Evolutionary conservation across 208 protist genomes (phyloP).

Genomic region (Crithidia sp.): DNA sequence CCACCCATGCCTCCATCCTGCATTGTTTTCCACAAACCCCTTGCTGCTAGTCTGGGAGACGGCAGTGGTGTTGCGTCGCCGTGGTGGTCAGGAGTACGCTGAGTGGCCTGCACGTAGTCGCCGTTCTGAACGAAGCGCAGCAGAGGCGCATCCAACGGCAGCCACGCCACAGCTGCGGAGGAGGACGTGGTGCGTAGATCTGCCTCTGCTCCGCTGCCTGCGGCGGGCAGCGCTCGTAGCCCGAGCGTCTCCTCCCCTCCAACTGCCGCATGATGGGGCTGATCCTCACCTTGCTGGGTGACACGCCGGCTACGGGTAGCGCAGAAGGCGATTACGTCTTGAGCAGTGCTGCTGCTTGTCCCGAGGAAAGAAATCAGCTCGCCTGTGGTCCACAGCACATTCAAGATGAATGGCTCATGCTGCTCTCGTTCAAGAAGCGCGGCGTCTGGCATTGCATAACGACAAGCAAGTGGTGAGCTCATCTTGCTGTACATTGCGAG

Average conservation of each 20-base stretch:
- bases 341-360: conserved; percentile 10
- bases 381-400: conserved; percentile 1
- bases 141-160: conserved; percentile 3
- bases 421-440: not conserved
- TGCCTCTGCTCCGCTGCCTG: not conserved
- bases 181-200: not conserved
- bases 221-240: not conserved
- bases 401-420: conserved; percentile 6
- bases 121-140: not conserved
- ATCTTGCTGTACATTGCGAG: too few species aligned
- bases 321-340: conserved; percentile 10
- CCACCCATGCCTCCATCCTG: too few species aligned
- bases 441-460: not conserved
- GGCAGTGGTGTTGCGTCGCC: not conserved
- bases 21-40: too few species aligned
- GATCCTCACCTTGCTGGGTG: not conserved
- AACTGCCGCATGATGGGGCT: too few species aligned
- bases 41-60: too few species aligned
- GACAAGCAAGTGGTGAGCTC: not conserved
- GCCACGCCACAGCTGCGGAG: not conserved
- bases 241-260: not conserved
- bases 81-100: not conserved
- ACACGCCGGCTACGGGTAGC: not conserved
- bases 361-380: conserved; percentile 5
- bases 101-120: conserved; percentile 6